phyloP scores from a whole-genome alignment of 352 stramenopile genomes.

The Thalassiosira mediterranea region DNA sequence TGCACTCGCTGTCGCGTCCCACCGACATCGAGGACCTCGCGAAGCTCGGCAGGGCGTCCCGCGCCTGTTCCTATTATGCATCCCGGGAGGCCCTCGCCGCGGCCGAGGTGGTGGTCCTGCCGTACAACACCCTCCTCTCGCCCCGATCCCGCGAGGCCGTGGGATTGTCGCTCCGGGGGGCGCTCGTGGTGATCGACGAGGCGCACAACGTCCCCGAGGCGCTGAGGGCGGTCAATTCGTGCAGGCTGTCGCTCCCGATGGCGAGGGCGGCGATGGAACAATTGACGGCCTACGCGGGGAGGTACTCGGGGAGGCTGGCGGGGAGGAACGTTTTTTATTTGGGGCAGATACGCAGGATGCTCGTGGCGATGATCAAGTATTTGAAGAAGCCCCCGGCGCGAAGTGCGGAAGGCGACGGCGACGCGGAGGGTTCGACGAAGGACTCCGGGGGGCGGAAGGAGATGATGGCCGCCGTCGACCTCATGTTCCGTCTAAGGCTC shows the following conservation, averaged over 20 bases:
- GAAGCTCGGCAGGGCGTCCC: constrained; percentile 88
- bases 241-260: constrained; percentile 49
- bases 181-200: constrained; percentile 97
- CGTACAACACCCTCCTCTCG: constrained; percentile 71
- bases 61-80: constrained; percentile 97
- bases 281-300: constrained; percentile 65
- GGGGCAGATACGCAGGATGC: constrained; percentile 70
- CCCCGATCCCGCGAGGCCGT: constrained; percentile 53
- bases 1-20: constrained; percentile 75
- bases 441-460: constrained; percentile 37
- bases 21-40: constrained; percentile 96
- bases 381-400: constrained; percentile 34
- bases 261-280: constrained; percentile 55
- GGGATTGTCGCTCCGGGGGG: constrained; percentile 61
- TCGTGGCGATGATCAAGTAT: constrained; percentile 62
- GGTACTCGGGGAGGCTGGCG: constrained; percentile 66
- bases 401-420: too few species aligned
- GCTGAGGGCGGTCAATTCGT: constrained; percentile 87
- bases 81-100: constrained; percentile 60
- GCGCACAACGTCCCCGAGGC: constrained; percentile 98
- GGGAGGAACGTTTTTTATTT: constrained; percentile 72
- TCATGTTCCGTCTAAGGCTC: constrained; percentile 80
- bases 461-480: constrained; percentile 78
- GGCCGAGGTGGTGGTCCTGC: constrained; percentile 76
- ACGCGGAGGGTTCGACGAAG: too few species aligned